Percentiles rank a stretch among this genome's conserved stretches.
Conservation (phyloP, 1,139 yeast genomes). For the Zygoascus meyerae region DNA sequence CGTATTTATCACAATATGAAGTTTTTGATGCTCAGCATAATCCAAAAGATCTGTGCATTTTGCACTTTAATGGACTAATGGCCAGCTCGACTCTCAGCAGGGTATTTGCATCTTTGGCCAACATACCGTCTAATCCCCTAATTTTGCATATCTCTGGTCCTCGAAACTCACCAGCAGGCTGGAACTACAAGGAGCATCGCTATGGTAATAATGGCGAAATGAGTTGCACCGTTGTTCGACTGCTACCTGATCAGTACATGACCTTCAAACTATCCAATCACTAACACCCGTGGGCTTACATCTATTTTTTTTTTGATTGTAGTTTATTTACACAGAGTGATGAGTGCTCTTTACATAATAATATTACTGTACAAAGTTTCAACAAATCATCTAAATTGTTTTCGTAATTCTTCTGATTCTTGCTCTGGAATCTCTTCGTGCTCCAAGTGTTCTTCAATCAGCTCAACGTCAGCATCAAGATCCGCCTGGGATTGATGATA, state of each 20-base stretch:
- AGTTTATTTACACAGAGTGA: too few species aligned
- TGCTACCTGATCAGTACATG: constrained; percentile 8
- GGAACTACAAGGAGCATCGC: constrained; percentile 27
- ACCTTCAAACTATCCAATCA: constrained; percentile 13
- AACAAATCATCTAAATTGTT: not conserved
- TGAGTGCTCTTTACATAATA: too few species aligned
- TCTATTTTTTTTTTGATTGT: not conserved
- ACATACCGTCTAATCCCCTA: not conserved
- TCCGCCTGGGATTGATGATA: constrained; percentile 8
- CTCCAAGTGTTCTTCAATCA: constrained; percentile 19
- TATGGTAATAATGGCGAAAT: constrained; percentile 24
- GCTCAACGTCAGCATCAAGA: constrained; percentile 9
- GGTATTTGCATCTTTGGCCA: constrained; percentile 3
- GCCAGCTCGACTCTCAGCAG: constrained; percentile 10
- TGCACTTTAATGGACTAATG: constrained; percentile 19
- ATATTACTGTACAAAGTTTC: too few species aligned
- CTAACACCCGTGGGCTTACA: too few species aligned
- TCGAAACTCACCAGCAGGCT: constrained; percentile 29
- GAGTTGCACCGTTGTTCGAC: constrained; percentile 22
- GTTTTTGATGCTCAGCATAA: constrained; percentile 17
- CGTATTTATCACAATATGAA: constrained; percentile 24
- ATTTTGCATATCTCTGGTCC: constrained; percentile 26
- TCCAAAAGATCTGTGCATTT: constrained; percentile 1
- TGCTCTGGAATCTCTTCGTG: constrained; percentile 18
- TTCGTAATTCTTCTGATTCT: constrained; percentile 16